Evolutionary conservation across 345 rosid species (phyloP).

Genomic region (Acer saccharum): DNA sequence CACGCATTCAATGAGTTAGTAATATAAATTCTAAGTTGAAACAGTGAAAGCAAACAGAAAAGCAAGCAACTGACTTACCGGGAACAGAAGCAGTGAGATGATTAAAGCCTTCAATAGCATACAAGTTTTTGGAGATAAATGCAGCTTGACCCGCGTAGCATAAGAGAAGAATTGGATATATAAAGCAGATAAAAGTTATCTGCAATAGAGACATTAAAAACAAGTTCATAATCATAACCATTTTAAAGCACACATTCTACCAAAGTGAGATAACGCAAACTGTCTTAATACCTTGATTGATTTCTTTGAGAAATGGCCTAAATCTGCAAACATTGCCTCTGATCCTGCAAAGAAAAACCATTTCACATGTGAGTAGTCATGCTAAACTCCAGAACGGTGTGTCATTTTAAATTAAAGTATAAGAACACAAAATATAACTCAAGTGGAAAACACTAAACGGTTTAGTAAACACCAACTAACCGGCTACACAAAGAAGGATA

Average conservation of each 20-base stretch:
- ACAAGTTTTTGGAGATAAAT: constrained; percentile 48
- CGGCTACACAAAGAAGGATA: constrained; percentile 61
- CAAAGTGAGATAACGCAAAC: neutral
- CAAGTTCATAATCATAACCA: neutral
- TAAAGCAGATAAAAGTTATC: constrained; percentile 46
- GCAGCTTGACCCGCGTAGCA: constrained; percentile 69
- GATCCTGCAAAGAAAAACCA: constrained; percentile 43
- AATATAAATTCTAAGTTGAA: neutral
- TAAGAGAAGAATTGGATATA: constrained; percentile 53
- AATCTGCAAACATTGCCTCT: constrained; percentile 67
- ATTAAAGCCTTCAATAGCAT: constrained; percentile 29
- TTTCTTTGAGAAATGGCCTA: constrained; percentile 65
- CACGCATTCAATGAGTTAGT: constrained; percentile 19
- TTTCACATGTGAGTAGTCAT: neutral
- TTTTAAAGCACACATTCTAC: neutral
- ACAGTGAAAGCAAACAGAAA: neutral
- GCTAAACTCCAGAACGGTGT: neutral
- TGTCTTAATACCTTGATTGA: constrained; percentile 47
- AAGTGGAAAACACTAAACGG: neutral
- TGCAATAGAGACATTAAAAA: constrained; percentile 29
- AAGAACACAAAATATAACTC: neutral
- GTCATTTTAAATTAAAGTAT: neutral
- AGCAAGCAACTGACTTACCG: constrained; percentile 27
- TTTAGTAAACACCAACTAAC: constrained; percentile 38
- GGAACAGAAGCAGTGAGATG: constrained; percentile 52